Evolutionary conservation across 2,329 filamentous ascomycete species (phyloP), one percentile per base, ranked within the genome.

Genomic region (Talaromyces verruculosus): DNA sequence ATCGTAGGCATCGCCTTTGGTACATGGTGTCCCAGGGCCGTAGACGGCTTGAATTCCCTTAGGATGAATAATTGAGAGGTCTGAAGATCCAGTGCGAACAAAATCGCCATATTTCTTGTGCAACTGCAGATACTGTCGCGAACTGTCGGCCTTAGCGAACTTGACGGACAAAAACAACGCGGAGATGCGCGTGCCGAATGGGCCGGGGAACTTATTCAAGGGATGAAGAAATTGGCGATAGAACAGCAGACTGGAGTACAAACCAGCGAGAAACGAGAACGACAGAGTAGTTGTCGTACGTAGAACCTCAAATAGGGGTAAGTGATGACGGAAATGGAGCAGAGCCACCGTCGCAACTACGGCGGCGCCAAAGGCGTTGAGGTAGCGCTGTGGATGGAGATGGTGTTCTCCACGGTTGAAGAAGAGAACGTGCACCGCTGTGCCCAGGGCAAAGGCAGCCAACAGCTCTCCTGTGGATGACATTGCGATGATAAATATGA

Each of bases 1-100:
- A 28, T 77, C 75, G 68, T 84, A 84, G 75, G 77, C 83, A 0
- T 74, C 69, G 1, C 70, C 71, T 67, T 84, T 84, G 19, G 66
- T 70, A 39, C 79, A 82, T 67, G 73, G 73, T 1, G 80, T 74
- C 30, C 75, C 71, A 5, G 71, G 61, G 0, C 78, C 79, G 58
- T 80, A 80, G 13, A 82, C 75, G 61, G 69, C 64, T 69, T 78
- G 65, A 67, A 80, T 69, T 66, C 71, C 75, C 68, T 78, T 68
- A 49, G 79, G 73, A 63, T 79, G 70, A 5, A 68, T 71, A 57
- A 80, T 75, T 10, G 77, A 79, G 13, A 80, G 69, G 7, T 76
- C 73, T 8, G 72, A 73, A 1, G 76, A 72, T 3, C 79, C 78
- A 17, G 77, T 69, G 5, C 78, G 71, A 0, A 80, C 73, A 64